Evolutionary conservation across 2,329 filamentous ascomycete genomes (phyloP).

Genomic region (Fusarium pininemorale): DNA sequence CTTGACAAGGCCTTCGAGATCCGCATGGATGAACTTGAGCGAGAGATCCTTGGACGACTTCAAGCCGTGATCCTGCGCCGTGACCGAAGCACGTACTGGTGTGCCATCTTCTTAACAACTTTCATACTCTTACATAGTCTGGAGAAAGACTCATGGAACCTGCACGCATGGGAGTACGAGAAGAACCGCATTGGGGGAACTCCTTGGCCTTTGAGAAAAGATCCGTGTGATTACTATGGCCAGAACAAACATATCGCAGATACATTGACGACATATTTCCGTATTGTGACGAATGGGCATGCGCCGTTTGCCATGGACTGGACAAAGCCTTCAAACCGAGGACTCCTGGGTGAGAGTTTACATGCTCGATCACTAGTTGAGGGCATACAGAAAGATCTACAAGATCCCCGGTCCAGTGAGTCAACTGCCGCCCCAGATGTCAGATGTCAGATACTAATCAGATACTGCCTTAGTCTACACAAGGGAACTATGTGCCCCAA

Average conservation of each 20-base stretch:
- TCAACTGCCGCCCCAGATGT: accelerated
- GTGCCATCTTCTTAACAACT: neutral
- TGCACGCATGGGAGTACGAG: neutral
- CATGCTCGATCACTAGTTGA: neutral
- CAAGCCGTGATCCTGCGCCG: neutral
- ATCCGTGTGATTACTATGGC: neutral
- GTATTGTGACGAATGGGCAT: neutral
- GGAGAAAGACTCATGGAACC: neutral
- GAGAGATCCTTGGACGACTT: neutral
- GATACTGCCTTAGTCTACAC: neutral
- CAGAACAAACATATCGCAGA: neutral
- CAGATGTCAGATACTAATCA: neutral
- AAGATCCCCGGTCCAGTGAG: neutral
- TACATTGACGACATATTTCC: neutral
- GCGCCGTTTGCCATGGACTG: neutral
- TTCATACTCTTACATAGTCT: neutral
- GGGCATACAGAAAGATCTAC: neutral
- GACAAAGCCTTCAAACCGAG: neutral
- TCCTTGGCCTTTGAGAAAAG: neutral
- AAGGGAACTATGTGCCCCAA: neutral
- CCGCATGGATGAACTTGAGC: neutral
- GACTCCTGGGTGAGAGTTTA: neutral
- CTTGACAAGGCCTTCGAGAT: neutral
- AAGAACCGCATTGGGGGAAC: neutral
- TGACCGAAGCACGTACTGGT: neutral